Percentiles rank a stretch among this genome's conserved stretches.
These are phyloP conservation scores for Rhizophora mangle DNA, from an alignment of 345 rosid species.

Conservation along the genomic window DNA sequence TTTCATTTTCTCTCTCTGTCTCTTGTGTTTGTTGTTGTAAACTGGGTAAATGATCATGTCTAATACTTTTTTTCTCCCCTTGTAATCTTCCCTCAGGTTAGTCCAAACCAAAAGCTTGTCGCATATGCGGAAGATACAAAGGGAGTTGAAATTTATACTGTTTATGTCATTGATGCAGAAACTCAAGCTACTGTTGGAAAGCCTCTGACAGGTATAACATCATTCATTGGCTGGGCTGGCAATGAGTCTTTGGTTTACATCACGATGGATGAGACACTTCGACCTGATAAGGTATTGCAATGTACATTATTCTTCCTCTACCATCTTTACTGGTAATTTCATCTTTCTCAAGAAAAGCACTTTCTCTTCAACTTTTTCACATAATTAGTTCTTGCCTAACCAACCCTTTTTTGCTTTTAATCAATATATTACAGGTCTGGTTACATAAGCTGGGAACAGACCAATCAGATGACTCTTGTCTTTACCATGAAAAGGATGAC, in stretches of 20 bases:
- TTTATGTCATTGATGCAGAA: slow-evolving; percentile 66
- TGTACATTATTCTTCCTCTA: neutral
- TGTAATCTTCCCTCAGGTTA: slow-evolving; percentile 44
- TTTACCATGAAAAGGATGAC: slow-evolving; percentile 89
- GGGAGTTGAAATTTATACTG: slow-evolving; percentile 73
- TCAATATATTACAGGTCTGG: slow-evolving; percentile 56
- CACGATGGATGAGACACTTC: slow-evolving; percentile 80
- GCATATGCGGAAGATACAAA: slow-evolving; percentile 87
- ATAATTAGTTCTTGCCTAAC: no score
- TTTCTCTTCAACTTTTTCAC: neutral
- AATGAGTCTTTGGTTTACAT: slow-evolving; percentile 69
- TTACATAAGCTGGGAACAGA: slow-evolving; percentile 79
- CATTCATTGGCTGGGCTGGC: slow-evolving; percentile 70
- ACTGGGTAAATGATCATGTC: neutral
- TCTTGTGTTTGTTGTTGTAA: neutral
- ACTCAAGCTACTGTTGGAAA: slow-evolving; percentile 40
- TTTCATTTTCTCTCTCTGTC: neutral
- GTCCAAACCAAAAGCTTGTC: slow-evolving; percentile 70
- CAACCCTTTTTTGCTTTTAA: no score
- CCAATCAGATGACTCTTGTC: slow-evolving; percentile 64
- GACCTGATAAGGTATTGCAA: slow-evolving; percentile 73
- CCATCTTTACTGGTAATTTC: no score
- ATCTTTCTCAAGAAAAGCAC: neutral
- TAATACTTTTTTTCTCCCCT: neutral
- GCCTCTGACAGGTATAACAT: slow-evolving; percentile 57